These are phyloP conservation scores for Musa troglodytarum DNA, from an alignment of 176 grass and related monocot species.

Conservation along the genomic window DNA sequence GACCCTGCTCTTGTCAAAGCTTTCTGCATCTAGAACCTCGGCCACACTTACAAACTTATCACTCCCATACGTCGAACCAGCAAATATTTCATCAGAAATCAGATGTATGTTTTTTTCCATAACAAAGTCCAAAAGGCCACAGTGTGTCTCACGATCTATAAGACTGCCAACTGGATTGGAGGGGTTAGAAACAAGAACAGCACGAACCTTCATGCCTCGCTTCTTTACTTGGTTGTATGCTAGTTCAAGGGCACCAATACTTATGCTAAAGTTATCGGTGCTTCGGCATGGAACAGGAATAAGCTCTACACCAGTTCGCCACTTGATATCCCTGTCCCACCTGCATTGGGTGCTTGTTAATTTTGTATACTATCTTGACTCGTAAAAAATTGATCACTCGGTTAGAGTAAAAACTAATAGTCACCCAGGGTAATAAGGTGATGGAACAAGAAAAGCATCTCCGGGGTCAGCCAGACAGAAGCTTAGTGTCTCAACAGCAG, in stretches of 20 bases:
- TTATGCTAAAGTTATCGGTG: constrained; percentile 76
- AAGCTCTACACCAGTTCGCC: constrained; percentile 72
- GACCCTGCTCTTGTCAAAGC: constrained; percentile 71
- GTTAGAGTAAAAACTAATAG: background rate
- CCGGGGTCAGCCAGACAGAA: constrained; percentile 87
- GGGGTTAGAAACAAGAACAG: constrained; percentile 84
- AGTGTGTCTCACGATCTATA: constrained; percentile 53
- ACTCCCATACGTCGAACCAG: constrained; percentile 60
- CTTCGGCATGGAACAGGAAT: constrained; percentile 91
- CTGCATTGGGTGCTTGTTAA: constrained; percentile 23
- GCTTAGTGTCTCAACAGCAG: constrained; percentile 85
- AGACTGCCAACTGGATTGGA: constrained; percentile 79
- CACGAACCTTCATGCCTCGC: constrained; percentile 73
- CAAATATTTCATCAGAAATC: constrained; percentile 95
- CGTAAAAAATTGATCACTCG: too few species aligned
- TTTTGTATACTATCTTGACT: too few species aligned
- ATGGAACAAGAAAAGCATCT: constrained; percentile 96
- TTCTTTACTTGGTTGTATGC: constrained; percentile 89
- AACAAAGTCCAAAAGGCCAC: constrained; percentile 58
- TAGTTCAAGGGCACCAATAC: constrained; percentile 65
- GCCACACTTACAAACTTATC: constrained; percentile 64
- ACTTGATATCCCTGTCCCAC: constrained; percentile 92
- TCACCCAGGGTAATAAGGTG: constrained; percentile 94
- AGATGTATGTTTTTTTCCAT: constrained; percentile 91
- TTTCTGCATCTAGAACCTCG: constrained; percentile 53